Evolutionary conservation across 2,329 filamentous ascomycete genomes (phyloP), one percentile per base, ranked within the genome.

Genomic region (Albophoma yamanashiensis): DNA sequence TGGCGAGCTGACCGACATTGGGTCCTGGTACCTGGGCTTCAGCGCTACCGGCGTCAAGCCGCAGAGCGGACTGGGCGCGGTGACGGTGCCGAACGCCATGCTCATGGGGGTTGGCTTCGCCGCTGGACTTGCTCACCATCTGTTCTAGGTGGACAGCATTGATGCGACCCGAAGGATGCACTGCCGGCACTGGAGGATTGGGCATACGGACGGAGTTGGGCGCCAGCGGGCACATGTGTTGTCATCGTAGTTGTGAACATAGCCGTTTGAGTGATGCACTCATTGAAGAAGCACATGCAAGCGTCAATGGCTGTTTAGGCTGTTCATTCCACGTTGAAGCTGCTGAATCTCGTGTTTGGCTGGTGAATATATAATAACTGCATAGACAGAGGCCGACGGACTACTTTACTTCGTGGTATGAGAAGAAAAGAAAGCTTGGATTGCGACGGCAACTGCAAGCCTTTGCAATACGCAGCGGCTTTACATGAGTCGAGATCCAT

Each of bases 1-100:
- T 20, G 90, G 90, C 50, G 68, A 83, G 62, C 75, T 94, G 63
- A 92, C 89, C 1, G 84, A 91, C 65, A 88, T 93, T 64, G 90
- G 90, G 0, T 80, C 82, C 2, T 89, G 87, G 86, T 94, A 93
- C 71, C 72, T 94, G n/a, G 85, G 90, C 1, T 72, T 76, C 9
- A 66, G 65, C 15, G 76, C 75, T 0, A 82, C 78, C 1, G 80
- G 79, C 1, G 71, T 80, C 2, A 65, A 71, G 0, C 78, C 78
- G 6, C 63, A 66, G 5, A 71, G 66, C 58, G 61, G 62, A 7
- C 64, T 62, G 4, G 55, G 62, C 1, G 43, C 57, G 5, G 55
- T 59, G 9, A 12, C 59, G 12, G 40, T 34, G 42, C 62, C 62
- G 1, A 42, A 27, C 11, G 31, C 55, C 45, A 31, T 53, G 6